Conservation (phyloP, 2,329 filamentous ascomycete genomes). For the Botrytis sinoallii region DNA sequence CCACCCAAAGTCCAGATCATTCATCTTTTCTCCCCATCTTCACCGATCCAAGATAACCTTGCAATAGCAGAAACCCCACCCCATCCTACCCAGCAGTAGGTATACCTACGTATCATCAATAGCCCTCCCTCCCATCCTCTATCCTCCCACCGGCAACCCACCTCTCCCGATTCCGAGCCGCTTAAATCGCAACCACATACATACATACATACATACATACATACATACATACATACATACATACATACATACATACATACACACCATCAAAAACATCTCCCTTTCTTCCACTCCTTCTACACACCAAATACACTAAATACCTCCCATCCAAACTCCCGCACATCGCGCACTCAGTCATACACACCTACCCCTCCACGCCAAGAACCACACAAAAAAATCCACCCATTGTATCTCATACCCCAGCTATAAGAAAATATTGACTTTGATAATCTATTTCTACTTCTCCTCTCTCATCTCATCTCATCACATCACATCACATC, state of each 20-base stretch:
- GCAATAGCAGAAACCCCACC: background rate
- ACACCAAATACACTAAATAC: background rate
- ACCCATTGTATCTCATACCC: background rate
- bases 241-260: background rate
- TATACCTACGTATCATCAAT: background rate
- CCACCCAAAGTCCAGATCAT: background rate
- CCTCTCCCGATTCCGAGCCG: background rate
- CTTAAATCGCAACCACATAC: background rate
- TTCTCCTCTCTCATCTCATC: background rate
- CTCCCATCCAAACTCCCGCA: background rate
- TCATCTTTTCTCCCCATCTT: background rate
- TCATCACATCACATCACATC: too few relatives aligned
- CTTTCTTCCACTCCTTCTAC: background rate
- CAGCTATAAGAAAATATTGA: background rate
- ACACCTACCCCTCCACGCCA: too few relatives aligned
- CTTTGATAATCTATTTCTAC: background rate
- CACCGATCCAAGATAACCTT: background rate
- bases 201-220: background rate
- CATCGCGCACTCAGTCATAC: too few relatives aligned
- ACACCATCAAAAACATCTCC: background rate
- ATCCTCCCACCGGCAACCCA: background rate
- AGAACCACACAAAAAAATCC: background rate
- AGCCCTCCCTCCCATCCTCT: background rate
- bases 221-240: background rate
- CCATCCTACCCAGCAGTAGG: background rate